These are phyloP conservation scores for Stellera chamaejasme DNA, from an alignment of 345 rosid genomes.

Conservation along the genomic window DNA sequence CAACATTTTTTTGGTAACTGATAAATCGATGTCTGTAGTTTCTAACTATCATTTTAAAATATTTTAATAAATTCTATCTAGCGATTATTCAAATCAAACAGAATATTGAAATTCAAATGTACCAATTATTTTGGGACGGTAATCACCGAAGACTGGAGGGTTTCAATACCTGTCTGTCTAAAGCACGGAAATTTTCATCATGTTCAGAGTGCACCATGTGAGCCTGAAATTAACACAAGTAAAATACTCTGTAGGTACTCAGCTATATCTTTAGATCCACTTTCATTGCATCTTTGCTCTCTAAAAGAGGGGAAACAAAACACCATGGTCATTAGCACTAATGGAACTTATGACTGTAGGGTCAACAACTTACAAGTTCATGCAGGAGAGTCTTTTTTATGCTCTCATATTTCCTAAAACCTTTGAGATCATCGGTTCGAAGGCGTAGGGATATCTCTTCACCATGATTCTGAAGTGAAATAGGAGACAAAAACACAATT, in stretches of 20 bases:
- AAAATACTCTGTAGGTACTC: conserved; percentile 1
- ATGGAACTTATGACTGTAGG: not conserved
- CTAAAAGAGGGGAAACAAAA: not conserved
- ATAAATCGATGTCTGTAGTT: too few relatives aligned
- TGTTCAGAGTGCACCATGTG: conserved; percentile 94
- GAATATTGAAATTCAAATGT: conserved; percentile 1
- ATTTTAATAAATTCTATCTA: not conserved
- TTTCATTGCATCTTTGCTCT: not conserved
- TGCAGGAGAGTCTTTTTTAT: conserved; percentile 86
- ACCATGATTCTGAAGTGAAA: conserved; percentile 61
- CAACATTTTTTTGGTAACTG: too few relatives aligned
- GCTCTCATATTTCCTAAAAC: conserved; percentile 92
- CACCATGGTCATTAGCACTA: not conserved
- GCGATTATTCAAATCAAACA: conserved; percentile 3
- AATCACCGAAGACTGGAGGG: not conserved
- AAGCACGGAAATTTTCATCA: conserved; percentile 74
- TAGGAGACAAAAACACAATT: not conserved
- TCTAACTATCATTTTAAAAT: too few relatives aligned
- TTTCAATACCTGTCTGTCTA: conserved; percentile 67
- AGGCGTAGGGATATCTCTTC: conserved; percentile 97
- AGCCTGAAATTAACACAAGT: conserved; percentile 47
- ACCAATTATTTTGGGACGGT: not conserved
- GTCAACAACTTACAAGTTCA: conserved; percentile 61
- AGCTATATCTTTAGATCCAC: not conserved
- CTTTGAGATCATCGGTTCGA: conserved; percentile 94